phyloP scores from a whole-genome alignment of 2,329 filamentous ascomycete genomes.

The Ophiostoma piceae region DNA sequence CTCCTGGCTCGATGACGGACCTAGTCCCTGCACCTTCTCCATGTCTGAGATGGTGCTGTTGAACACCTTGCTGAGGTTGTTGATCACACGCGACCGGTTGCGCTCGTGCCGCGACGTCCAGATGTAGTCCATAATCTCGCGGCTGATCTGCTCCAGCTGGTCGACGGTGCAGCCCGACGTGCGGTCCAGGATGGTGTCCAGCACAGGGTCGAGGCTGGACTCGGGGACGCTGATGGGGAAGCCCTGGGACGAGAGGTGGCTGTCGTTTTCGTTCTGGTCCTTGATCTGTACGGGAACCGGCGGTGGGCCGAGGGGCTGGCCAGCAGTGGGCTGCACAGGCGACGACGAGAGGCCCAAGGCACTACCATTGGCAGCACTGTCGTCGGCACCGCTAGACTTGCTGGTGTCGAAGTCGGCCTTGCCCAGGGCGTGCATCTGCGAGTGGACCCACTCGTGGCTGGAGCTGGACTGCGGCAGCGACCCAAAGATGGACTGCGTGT shows the following conservation, averaged over 20 bases:
- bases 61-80: constrained; percentile 59
- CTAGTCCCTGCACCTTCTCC: constrained; percentile 46
- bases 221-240: constrained; percentile 44
- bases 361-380: background rate
- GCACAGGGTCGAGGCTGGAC: constrained; percentile 51
- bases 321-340: constrained; percentile 4
- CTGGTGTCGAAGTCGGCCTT: constrained; percentile 32
- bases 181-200: constrained; percentile 57
- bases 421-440: constrained; percentile 51
- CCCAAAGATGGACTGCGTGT: constrained; percentile 45
- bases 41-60: constrained; percentile 70
- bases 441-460: constrained; percentile 52
- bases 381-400: background rate
- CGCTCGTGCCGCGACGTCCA: constrained; percentile 76
- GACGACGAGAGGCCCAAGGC: constrained; percentile 1
- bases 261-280: constrained; percentile 28
- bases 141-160: constrained; percentile 90
- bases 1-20: constrained; percentile 41
- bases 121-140: constrained; percentile 81
- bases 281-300: constrained; percentile 32
- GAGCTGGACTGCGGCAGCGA: constrained; percentile 41
- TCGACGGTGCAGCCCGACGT: constrained; percentile 82
- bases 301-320: constrained; percentile 24
- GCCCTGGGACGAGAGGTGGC: constrained; percentile 42
- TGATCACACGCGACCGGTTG: constrained; percentile 68